A percentile compares a stretch with the other conserved stretches of the same genome.
These are phyloP conservation scores for Penicillium sclerotiorum DNA, from an alignment of 2,329 filamentous ascomycete genomes.

Conservation along the genomic window DNA sequence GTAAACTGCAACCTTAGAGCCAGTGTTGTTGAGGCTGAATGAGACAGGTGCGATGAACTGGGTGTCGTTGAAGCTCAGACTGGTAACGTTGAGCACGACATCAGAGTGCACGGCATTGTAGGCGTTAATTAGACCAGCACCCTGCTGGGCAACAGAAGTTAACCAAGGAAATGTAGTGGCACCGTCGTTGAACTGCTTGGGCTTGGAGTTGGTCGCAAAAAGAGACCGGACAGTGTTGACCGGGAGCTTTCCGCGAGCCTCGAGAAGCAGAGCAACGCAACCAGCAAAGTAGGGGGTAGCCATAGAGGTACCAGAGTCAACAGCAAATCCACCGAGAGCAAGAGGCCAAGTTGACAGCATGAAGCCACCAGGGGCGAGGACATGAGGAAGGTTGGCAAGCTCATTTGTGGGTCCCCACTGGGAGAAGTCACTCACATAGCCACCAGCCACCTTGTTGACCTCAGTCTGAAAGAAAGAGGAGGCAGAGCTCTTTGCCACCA, in stretches of 20 bases:
- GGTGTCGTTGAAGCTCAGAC: slow-evolving; percentile 66
- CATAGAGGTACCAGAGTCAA: slow-evolving; percentile 63
- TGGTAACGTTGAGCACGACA: slow-evolving; percentile 57
- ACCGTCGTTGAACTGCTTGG: slow-evolving; percentile 33
- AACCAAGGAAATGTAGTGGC: slow-evolving; percentile 30
- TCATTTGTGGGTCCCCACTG: slow-evolving; percentile 25
- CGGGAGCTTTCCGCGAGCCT: slow-evolving; percentile 31
- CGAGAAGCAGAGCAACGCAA: slow-evolving; percentile 36
- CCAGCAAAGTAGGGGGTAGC: slow-evolving; percentile 60
- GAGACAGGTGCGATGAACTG: slow-evolving; percentile 56
- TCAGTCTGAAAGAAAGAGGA: slow-evolving; percentile 14
- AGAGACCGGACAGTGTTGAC: slow-evolving; percentile 26
- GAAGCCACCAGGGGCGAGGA: slow-evolving; percentile 19
- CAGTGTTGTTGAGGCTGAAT: slow-evolving; percentile 61
- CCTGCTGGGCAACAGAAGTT: slow-evolving; percentile 46
- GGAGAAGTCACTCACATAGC: slow-evolving; percentile 19
- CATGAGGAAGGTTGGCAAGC: slow-evolving; percentile 7
- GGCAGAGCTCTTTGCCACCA: slow-evolving; percentile 12
- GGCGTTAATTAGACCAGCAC: slow-evolving; percentile 6
- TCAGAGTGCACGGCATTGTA: slow-evolving; percentile 58
- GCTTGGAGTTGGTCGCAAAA: slow-evolving; percentile 25
- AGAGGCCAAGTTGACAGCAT: slow-evolving; percentile 62
- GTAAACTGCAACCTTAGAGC: slow-evolving; percentile 54
- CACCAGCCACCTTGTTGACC: slow-evolving; percentile 19
- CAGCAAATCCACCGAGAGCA: slow-evolving; percentile 49